phyloP scores from a whole-genome alignment of 345 rosid species.

The Sisymbrium altissimum region DNA sequence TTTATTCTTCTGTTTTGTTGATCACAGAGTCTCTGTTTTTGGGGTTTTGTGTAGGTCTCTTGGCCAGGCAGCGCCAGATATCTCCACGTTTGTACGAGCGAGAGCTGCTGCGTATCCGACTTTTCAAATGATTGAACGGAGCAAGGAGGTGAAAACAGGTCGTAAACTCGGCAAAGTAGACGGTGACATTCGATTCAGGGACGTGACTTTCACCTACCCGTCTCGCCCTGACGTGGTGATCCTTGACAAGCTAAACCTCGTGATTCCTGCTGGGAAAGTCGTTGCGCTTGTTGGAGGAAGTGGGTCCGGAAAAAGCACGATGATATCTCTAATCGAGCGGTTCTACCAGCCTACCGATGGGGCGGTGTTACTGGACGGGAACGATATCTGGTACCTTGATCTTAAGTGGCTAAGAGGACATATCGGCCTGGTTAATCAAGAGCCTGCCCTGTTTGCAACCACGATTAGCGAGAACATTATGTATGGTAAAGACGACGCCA shows the following conservation, averaged over 20 bases:
- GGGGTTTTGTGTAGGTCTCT: slow-evolving; percentile 49
- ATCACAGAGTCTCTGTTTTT: not conserved
- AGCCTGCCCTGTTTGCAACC: slow-evolving; percentile 83
- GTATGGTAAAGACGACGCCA: slow-evolving; percentile 82
- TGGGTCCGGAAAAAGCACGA: slow-evolving; percentile 96
- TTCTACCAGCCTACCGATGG: slow-evolving; percentile 85
- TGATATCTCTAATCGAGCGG: slow-evolving; percentile 75
- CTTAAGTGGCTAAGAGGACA: slow-evolving; percentile 85
- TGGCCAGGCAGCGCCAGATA: slow-evolving; percentile 87
- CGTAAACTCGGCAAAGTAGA: slow-evolving; percentile 48
- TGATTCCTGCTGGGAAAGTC: slow-evolving; percentile 75
- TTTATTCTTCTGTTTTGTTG: not conserved
- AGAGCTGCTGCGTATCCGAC: slow-evolving; percentile 90
- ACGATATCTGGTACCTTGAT: slow-evolving; percentile 57
- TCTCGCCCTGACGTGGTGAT: slow-evolving; percentile 78
- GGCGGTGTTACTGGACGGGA: slow-evolving; percentile 59
- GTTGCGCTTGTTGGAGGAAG: slow-evolving; percentile 97
- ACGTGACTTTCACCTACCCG: slow-evolving; percentile 71
- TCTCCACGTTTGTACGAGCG: slow-evolving; percentile 75
- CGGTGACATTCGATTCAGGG: slow-evolving; percentile 67
- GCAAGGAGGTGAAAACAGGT: slow-evolving; percentile 48
- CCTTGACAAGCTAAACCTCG: slow-evolving; percentile 54
- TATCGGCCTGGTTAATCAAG: slow-evolving; percentile 89
- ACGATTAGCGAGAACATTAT: slow-evolving; percentile 77
- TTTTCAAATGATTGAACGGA: slow-evolving; percentile 85